Evolutionary conservation across 2,329 filamentous ascomycete genomes (phyloP), one percentile per base, ranked within the genome.

Genomic region (Lachnellula hyalina): DNA sequence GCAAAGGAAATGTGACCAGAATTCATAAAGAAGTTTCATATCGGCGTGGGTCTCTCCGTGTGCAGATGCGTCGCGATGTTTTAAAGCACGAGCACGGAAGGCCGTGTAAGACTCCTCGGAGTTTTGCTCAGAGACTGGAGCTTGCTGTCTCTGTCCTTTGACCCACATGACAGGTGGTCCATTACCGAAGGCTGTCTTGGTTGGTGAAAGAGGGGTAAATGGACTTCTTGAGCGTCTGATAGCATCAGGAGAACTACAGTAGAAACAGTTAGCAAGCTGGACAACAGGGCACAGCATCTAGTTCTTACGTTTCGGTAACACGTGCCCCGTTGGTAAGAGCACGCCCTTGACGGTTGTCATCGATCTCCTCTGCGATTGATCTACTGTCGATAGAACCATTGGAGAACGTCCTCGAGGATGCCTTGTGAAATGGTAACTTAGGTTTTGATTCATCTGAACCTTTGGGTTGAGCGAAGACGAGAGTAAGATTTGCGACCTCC

Each of bases 1-100:
- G 59, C 84, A 79, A 60, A 91, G 77, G 67, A 87, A 89, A 68
- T 86, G 81, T 19, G 83, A 83, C 86, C 87, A 91, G 73, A 89
- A 89, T 60, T 84, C 79, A 73, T 90, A 90, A 32, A 89, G 78
- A 55, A 83, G 77, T 66, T 82, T 78, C 77, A 87, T 84, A 65
- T 84, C 78, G 57, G 76, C 73, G 48, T 80, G 78, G 40, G 68
- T 71, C 53, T 76, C 70, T 47, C 71, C 68, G 17, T 63, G 35
- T 25, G 68, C 58, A 35, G 70, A 69, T 5, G 58, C 51, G 35
- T 68, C 64, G 53, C 76, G 70, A 54, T 73, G 61, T 28, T 71
- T 67, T 40, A 78, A 64, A 3, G 73, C 74, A 53, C 69, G 68
- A 17, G 66, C 61, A 38, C 72, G 72, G 44, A 79, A 69, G 32